Percentiles rank a stretch among this genome's conserved stretches.
Conservation (phyloP, 495 filamentous ascomycete species). For the Penicillium tannophilum region DNA sequence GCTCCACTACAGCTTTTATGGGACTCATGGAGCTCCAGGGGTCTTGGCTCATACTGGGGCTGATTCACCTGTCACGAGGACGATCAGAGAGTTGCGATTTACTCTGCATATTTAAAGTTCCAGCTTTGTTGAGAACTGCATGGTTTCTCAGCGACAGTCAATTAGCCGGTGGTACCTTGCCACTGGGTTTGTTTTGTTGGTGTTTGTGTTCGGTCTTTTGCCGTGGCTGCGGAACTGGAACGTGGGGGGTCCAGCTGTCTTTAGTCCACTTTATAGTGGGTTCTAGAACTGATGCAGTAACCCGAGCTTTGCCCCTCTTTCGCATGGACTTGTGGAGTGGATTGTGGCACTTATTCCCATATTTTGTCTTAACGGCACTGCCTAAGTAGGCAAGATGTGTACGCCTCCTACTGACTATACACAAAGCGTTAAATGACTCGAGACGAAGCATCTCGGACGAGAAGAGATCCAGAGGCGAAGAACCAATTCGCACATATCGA, state of each 20-base stretch:
- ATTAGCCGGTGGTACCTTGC: neutral
- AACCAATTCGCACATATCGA: neutral
- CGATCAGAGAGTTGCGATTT: conserved; percentile 23
- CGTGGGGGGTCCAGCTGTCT: neutral
- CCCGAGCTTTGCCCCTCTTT: conserved; percentile 17
- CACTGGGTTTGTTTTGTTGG: neutral
- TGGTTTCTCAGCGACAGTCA: neutral
- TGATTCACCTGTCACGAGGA: conserved; percentile 18
- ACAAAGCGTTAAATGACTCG: neutral
- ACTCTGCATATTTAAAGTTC: neutral
- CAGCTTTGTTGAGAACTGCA: conserved; percentile 11
- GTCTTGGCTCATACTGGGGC: neutral
- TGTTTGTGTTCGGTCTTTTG: neutral
- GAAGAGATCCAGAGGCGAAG: neutral
- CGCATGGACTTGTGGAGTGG: neutral
- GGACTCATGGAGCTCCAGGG: conserved; percentile 1
- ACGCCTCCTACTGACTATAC: neutral
- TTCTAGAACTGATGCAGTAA: conserved; percentile 26
- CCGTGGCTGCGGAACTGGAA: neutral
- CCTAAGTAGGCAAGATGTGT: conserved; percentile 13
- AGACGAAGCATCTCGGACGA: conserved; percentile 10
- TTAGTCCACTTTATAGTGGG: conserved; percentile 16
- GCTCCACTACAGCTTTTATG: conserved; percentile 14
- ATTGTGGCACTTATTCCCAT: neutral
- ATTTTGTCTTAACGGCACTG: conserved; percentile 8